Percentiles rank a stretch among this genome's conserved stretches.
Evolutionary conservation across 352 stramenopile genomes (phyloP).

Genomic region (Phytopythium montanum): DNA sequence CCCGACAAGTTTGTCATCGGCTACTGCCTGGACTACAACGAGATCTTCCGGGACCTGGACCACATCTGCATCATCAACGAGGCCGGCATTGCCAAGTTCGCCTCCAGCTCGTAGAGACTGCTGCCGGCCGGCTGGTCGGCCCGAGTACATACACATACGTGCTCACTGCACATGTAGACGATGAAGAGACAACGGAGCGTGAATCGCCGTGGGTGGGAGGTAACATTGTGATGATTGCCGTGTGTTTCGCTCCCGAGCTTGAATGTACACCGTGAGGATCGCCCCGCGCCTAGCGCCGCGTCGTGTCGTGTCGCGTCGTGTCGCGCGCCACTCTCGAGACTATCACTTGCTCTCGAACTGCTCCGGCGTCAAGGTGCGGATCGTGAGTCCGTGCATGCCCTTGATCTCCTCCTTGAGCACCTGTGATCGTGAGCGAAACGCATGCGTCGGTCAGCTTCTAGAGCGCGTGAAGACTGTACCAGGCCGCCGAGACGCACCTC

Average conservation of each 20-base stretch:
- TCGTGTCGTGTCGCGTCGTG: not conserved
- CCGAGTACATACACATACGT: not conserved
- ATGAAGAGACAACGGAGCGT: not conserved
- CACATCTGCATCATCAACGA: slow-evolving; percentile 96
- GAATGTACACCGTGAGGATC: not conserved
- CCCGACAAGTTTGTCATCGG: slow-evolving; percentile 95
- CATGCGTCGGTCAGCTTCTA: not conserved
- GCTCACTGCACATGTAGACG: not conserved
- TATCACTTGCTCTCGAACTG: slow-evolving; percentile 68
- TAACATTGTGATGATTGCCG: not conserved
- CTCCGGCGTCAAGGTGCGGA: slow-evolving; percentile 75
- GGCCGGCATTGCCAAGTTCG: slow-evolving; percentile 87
- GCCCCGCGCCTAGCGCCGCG: too few relatives aligned
- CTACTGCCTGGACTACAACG: slow-evolving; percentile 97
- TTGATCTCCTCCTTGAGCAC: slow-evolving; percentile 85
- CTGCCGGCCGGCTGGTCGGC: too few relatives aligned
- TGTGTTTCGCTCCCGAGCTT: not conserved
- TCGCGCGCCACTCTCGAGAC: too few relatives aligned
- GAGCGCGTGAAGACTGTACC: not conserved
- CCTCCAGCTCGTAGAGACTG: slow-evolving; percentile 35
- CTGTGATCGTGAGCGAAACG: slow-evolving; percentile 14
- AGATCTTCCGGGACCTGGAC: slow-evolving; percentile 94
- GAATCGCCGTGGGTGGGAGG: not conserved
- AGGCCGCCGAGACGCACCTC: slow-evolving; percentile 35
- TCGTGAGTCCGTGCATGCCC: slow-evolving; percentile 83